Percentiles rank a stretch among this genome's conserved stretches.
These are phyloP conservation scores for Yamadazyma aaseri DNA, from an alignment of 1,139 yeast species.

Conservation along the genomic window DNA sequence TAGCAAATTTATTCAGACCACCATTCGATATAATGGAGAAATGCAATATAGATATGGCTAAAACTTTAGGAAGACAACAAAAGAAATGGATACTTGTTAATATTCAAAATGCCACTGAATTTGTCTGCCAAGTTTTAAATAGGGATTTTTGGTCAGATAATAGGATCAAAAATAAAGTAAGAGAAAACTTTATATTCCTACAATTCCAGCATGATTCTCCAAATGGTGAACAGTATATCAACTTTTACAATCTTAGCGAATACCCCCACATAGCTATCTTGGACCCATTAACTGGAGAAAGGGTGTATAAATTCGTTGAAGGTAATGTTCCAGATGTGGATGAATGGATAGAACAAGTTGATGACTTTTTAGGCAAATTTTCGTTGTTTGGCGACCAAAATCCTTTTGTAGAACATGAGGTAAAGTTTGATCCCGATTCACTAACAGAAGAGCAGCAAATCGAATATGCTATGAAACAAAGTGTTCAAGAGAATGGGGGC, in stretches of 20 bases:
- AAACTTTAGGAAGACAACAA: conserved; percentile 56
- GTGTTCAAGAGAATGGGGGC: conserved; percentile 37
- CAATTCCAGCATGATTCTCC: conserved; percentile 79
- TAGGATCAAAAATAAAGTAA: conserved; percentile 63
- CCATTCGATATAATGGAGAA: conserved; percentile 86
- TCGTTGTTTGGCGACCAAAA: conserved; percentile 66
- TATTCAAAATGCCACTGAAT: conserved; percentile 81
- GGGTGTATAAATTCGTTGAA: conserved; percentile 68
- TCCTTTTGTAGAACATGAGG: conserved; percentile 61
- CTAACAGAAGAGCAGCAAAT: conserved; percentile 85
- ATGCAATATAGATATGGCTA: conserved; percentile 70
- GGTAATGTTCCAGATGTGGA: conserved; percentile 57
- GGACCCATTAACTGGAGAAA: conserved; percentile 95
- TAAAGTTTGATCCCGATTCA: conserved; percentile 55
- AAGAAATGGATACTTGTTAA: conserved; percentile 85
- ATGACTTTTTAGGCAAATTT: conserved; percentile 58
- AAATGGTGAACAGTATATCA: conserved; percentile 67
- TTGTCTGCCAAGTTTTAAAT: conserved; percentile 85
- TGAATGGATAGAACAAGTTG: conserved; percentile 60
- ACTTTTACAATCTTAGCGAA: conserved; percentile 63
- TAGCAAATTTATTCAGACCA: conserved; percentile 84
- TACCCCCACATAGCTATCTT: conserved; percentile 89
- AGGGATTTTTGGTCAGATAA: conserved; percentile 88
- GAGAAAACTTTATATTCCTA: conserved; percentile 70
- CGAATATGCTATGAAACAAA: conserved; percentile 71